These are phyloP conservation scores for Thalassiosira sp. DNA, from an alignment of 352 stramenopile genomes.

Conservation along the genomic window DNA sequence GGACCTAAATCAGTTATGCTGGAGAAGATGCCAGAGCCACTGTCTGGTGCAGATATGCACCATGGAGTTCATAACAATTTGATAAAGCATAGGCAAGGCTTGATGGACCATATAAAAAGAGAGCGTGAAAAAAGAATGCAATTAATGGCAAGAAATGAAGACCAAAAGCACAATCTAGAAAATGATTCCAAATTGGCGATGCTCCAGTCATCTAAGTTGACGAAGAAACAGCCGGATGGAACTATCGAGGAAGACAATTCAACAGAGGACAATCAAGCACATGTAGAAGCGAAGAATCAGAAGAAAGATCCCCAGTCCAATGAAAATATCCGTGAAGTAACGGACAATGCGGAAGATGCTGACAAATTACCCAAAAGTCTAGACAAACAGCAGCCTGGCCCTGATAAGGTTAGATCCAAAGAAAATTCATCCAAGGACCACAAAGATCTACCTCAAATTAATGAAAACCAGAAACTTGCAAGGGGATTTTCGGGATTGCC, in stretches of 20 bases:
- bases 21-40: background rate
- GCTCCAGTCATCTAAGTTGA: background rate
- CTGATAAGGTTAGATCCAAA: conserved; percentile 1
- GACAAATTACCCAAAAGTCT: background rate
- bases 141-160: background rate
- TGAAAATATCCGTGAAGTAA: background rate
- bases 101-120: conserved; percentile 35
- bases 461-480: conserved; percentile 40
- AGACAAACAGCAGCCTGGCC: background rate
- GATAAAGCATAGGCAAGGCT: conserved; percentile 21
- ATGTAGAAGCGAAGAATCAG: background rate
- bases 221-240: background rate
- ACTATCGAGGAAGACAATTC: background rate
- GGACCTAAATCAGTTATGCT: conserved; percentile 5
- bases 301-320: background rate
- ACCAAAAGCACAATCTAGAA: background rate
- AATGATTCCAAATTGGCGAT: conserved; percentile 4
- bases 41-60: conserved; percentile 34
- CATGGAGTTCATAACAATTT: conserved; percentile 54
- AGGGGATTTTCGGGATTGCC: conserved; percentile 67
- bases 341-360: background rate
- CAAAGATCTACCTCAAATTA: background rate
- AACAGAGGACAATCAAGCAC: background rate
- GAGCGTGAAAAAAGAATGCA: background rate
- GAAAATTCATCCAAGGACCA: background rate